A percentile compares a stretch with the other conserved stretches of the same genome.
Evolutionary conservation across 2,329 filamentous ascomycete species (phyloP).

Genomic region (Aspergillus novoparasiticus): DNA sequence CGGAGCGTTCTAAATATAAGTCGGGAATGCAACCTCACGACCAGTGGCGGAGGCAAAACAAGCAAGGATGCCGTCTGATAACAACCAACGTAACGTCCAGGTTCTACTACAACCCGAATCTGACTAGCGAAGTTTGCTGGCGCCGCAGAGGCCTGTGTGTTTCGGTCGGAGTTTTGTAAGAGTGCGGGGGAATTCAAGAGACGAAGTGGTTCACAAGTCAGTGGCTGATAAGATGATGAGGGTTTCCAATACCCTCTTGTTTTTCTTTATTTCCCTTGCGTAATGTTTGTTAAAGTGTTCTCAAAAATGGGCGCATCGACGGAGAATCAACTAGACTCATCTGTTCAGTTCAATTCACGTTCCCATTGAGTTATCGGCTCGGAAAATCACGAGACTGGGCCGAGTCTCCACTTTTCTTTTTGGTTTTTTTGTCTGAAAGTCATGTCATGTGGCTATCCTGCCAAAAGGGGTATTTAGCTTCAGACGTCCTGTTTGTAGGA

Average conservation of each 20-base stretch:
- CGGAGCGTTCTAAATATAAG: conserved; percentile 17
- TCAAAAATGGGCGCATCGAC: background rate
- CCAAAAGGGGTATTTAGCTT: conserved; percentile 6
- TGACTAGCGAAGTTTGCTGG: conserved; percentile 10
- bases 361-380: background rate
- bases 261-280: background rate
- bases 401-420: background rate
- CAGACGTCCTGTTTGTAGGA: background rate
- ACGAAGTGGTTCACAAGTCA: background rate
- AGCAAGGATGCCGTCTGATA: background rate
- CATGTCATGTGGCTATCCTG: background rate
- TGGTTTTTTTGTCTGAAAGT: background rate
- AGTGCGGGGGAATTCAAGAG: background rate
- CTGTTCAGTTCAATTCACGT: background rate
- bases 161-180: background rate
- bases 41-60: conserved; percentile 10
- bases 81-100: background rate
- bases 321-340: background rate
- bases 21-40: conserved; percentile 17
- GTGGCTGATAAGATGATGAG: conserved; percentile 4
- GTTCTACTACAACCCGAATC: background rate
- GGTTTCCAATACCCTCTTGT: background rate
- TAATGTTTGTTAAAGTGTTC: background rate
- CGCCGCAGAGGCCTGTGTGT: conserved; percentile 9
- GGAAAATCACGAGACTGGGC: conserved; percentile 2